Base-by-base conservation (phyloP, 1,139 yeast species). In the Blastobotrys arbuscula region DNA sequence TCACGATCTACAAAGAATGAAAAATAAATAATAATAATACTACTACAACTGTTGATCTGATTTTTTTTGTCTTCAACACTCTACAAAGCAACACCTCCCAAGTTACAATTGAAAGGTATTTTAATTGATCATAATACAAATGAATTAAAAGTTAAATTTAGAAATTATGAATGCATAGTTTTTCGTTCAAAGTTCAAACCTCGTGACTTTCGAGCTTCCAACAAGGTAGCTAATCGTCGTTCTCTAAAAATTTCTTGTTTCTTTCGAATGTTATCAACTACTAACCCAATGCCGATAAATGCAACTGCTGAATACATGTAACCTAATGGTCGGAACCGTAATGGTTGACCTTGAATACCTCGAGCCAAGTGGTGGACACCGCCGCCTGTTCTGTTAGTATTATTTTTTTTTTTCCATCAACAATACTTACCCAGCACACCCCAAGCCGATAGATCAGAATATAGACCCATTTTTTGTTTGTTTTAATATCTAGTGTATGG, bases 261-360 rank as follows among this genome's bases (percentile, higher is more conserved):
- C 45, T 54, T 50, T 38, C 70, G 66, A 19, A 65, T 57, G 43
- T 48, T 52, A 49, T 64, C 66, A 26, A 62, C 61, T 21, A 57
- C 56, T 45, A 57, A 47, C 16, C 70, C 70, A 20, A 66, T 55
- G 36, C 66, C 69, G 37, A 65, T 59, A 50, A 66, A 67, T 23
- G 59, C 66, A 18, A 60, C 58, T 18, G 64, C 67, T 18, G 66
- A 64, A 47, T 58, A 51, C 45, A 59, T 53, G 55, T 61, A 66
- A 19, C 70, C 69, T 36, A 56, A 42, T 13, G 70, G 70, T 53
- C 62, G 61, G 59, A 64, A 62, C 45, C 63, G 58, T 37, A 66
- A 56, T 9, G 70, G 70, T 56, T 65, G 65, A 50, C 63, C 64
- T 42, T 68, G 67, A 45, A 66, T 53, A 39, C 69, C 69, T 52